A percentile compares a stretch with the other conserved stretches of the same genome.
These are phyloP conservation scores for Fusarium algeriense DNA, from an alignment of 2,329 filamentous ascomycete species.

Conservation along the genomic window DNA sequence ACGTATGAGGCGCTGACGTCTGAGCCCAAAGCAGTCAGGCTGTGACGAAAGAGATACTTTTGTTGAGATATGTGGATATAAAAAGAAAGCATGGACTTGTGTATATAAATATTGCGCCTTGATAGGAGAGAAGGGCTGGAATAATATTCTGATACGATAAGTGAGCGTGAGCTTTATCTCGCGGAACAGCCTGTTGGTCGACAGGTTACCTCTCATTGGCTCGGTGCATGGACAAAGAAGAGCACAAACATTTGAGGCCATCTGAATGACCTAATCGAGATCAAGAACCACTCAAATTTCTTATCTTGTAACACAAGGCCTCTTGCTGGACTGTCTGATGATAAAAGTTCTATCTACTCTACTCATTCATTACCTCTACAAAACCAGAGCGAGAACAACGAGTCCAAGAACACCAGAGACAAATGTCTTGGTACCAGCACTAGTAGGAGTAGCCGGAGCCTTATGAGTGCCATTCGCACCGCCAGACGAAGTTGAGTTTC, in stretches of 20 bases:
- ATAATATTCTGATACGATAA: too few relatives aligned
- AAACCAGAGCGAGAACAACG: neutral
- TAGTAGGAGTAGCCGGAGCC: neutral
- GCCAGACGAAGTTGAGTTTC: neutral
- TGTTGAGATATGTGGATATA: too few relatives aligned
- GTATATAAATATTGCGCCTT: too few relatives aligned
- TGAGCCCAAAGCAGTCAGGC: neutral
- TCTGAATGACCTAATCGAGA: too few relatives aligned
- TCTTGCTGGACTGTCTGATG: neutral
- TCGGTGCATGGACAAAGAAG: too few relatives aligned
- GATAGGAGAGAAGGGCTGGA: neutral
- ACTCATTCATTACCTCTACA: neutral
- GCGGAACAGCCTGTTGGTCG: too few relatives aligned
- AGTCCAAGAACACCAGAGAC: neutral
- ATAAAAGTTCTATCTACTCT: neutral
- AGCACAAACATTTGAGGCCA: neutral
- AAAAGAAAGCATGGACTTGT: neutral
- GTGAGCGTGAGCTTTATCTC: too few relatives aligned
- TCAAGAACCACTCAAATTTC: neutral
- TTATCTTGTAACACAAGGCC: neutral
- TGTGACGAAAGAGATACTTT: neutral
- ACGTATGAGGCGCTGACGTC: constrained; percentile 12
- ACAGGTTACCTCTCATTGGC: too few relatives aligned
- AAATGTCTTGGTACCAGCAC: neutral
- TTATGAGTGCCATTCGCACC: neutral